phyloP scores from a whole-genome alignment of 805 yeast species.

The Lachancea meyersii region DNA sequence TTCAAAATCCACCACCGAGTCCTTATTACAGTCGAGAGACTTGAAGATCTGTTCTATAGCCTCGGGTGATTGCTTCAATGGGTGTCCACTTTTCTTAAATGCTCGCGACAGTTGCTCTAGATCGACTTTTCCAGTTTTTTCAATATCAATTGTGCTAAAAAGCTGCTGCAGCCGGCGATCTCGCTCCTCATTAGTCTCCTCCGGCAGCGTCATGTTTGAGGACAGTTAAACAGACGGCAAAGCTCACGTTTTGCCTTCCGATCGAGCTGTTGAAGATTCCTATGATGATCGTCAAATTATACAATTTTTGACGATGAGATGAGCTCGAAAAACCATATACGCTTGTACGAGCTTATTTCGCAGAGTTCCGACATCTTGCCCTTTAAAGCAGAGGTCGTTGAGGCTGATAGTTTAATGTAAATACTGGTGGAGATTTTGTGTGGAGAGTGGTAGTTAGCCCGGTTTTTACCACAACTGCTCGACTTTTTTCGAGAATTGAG shows the following conservation, averaged over 20 bases:
- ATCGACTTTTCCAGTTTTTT: slow-evolving; percentile 35
- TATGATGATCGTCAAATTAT: too few relatives aligned
- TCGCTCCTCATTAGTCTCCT: slow-evolving; percentile 25
- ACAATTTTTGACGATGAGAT: background rate
- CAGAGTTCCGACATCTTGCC: too few relatives aligned
- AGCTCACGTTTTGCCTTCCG: too few relatives aligned
- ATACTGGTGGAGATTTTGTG: too few relatives aligned
- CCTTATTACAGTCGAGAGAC: slow-evolving; percentile 53
- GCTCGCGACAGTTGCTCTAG: slow-evolving; percentile 35
- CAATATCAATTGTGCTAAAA: slow-evolving; percentile 41
- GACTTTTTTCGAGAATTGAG: too few relatives aligned
- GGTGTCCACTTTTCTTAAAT: slow-evolving; percentile 49
- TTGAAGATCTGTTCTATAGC: slow-evolving; percentile 53
- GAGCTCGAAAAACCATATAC: background rate
- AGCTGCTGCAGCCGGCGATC: slow-evolving; percentile 36
- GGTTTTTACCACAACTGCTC: too few relatives aligned
- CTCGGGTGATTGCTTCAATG: slow-evolving; percentile 53
- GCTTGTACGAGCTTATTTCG: background rate
- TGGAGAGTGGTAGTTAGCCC: too few relatives aligned
- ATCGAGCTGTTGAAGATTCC: too few relatives aligned
- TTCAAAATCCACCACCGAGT: slow-evolving; percentile 50
- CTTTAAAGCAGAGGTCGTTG: too few relatives aligned
- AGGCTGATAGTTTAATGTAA: too few relatives aligned
- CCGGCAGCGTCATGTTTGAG: slow-evolving; percentile 7
- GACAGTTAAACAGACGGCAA: too few relatives aligned